phyloP scores from a whole-genome alignment of 2,329 filamentous ascomycete genomes.

The Rasamsonia emersonii region DNA sequence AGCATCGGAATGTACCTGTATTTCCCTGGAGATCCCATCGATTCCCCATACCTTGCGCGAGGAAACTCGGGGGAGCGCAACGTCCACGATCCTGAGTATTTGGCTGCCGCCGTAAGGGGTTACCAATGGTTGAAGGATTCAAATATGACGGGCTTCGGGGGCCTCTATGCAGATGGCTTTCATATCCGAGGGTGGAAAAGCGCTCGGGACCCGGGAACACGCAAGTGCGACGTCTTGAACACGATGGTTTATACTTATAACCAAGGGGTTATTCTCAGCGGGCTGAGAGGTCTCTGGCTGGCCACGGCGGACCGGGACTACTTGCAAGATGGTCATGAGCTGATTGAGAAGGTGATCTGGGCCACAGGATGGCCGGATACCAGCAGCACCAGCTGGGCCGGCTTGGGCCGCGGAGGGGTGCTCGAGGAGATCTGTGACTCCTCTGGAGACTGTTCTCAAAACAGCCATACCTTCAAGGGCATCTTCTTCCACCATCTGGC shows the following conservation, averaged over 20 bases:
- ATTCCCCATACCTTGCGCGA: slow-evolving; percentile 53
- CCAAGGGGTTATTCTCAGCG: slow-evolving; percentile 81
- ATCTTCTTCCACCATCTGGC: slow-evolving; percentile 89
- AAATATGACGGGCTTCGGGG: slow-evolving; percentile 69
- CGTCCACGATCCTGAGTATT: slow-evolving; percentile 53
- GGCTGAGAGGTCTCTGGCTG: slow-evolving; percentile 70
- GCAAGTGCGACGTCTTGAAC: slow-evolving; percentile 69
- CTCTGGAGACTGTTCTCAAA: slow-evolving; percentile 64
- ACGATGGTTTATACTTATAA: slow-evolving; percentile 95
- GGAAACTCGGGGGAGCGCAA: slow-evolving; percentile 18
- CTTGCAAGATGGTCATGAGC: slow-evolving; percentile 67
- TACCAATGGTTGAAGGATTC: slow-evolving; percentile 73
- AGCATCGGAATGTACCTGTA: slow-evolving; percentile 84
- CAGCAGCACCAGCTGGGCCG: slow-evolving; percentile 52
- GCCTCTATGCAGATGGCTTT: slow-evolving; percentile 79
- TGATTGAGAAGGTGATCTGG: slow-evolving; percentile 63
- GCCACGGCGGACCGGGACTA: slow-evolving; percentile 65
- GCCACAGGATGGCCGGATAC: slow-evolving; percentile 64
- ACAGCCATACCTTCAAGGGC: slow-evolving; percentile 85
- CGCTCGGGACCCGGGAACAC: slow-evolving; percentile 54
- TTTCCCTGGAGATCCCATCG: slow-evolving; percentile 71
- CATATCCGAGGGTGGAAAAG: slow-evolving; percentile 62
- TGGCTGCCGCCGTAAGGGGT: slow-evolving; percentile 64
- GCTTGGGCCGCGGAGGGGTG: slow-evolving; percentile 69
- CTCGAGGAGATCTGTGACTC: slow-evolving; percentile 80